Evolutionary conservation across 169 alveolate genomes (phyloP).

Genomic region (Neospora caninum): DNA sequence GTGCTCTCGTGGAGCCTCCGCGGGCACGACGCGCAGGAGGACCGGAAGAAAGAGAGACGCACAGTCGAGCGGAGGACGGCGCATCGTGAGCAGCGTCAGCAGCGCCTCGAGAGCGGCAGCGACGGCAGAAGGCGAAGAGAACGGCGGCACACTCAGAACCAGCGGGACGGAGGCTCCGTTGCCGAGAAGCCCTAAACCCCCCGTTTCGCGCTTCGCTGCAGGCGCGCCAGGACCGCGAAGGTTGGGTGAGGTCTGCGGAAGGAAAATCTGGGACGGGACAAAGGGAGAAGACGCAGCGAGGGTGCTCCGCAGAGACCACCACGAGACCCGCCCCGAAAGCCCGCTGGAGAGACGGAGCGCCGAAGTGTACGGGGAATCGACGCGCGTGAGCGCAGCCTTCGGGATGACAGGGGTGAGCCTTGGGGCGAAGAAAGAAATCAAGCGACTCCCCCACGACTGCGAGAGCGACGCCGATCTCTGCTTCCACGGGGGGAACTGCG

Average conservation of each 20-base stretch:
- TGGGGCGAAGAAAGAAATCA: not conserved
- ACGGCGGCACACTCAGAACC: conserved; percentile 11
- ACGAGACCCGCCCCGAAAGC: not conserved
- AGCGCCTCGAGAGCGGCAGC: not conserved
- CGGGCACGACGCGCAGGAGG: not conserved
- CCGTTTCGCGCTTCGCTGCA: no score
- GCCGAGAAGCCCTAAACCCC: not conserved
- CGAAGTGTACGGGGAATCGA: not conserved
- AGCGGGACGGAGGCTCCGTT: not conserved
- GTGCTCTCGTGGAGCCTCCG: not conserved
- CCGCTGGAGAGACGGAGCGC: not conserved
- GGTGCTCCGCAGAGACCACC: not conserved
- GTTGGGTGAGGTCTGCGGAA: no score
- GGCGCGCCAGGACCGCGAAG: no score
- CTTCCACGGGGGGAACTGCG: not conserved
- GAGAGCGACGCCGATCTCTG: not conserved
- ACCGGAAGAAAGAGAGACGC: not conserved
- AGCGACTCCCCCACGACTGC: not conserved
- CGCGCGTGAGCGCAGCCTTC: not conserved
- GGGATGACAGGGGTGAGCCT: not conserved
- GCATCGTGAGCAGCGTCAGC: not conserved
- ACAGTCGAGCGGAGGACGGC: not conserved
- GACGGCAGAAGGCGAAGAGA: not conserved
- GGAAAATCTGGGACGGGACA: not conserved
- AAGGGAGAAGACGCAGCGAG: not conserved